Evolutionary conservation across 306 rosid species (phyloP).

Genomic region (Fagus sylvatica): DNA sequence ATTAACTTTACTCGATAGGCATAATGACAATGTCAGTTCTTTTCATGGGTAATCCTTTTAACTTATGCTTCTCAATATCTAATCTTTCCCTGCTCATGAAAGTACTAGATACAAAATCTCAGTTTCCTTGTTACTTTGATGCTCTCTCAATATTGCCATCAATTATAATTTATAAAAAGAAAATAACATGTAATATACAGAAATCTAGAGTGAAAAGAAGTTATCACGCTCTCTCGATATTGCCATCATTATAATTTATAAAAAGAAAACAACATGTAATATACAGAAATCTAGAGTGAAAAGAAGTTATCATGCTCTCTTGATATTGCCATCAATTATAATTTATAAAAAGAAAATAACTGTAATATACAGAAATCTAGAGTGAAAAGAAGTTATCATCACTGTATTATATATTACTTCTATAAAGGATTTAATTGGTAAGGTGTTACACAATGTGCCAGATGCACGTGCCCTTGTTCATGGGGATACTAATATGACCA

Average conservation of each 20-base stretch:
- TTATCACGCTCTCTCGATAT: not conserved
- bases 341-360: not conserved
- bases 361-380: not conserved
- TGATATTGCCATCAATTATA: not conserved
- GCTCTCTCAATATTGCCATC: not conserved
- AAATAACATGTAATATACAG: not conserved
- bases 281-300: not conserved
- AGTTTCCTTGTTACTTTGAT: not conserved
- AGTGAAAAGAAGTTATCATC: not conserved
- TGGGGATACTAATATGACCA: constrained; percentile 14
- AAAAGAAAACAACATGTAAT: not conserved
- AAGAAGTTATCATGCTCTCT: not conserved
- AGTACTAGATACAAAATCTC: not conserved
- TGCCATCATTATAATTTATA: not conserved
- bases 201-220: not conserved
- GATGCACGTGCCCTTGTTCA: not conserved
- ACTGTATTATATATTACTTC: not conserved
- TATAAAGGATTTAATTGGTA: not conserved
- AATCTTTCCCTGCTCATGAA: not conserved
- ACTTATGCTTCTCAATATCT: no score
- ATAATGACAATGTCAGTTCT: not conserved
- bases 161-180: not conserved
- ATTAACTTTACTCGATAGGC: not conserved
- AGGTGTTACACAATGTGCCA: not conserved
- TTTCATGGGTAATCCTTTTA: not conserved